phyloP scores from a whole-genome alignment of 1,284 basidiomycete species.

The Chalciporus sp. region DNA sequence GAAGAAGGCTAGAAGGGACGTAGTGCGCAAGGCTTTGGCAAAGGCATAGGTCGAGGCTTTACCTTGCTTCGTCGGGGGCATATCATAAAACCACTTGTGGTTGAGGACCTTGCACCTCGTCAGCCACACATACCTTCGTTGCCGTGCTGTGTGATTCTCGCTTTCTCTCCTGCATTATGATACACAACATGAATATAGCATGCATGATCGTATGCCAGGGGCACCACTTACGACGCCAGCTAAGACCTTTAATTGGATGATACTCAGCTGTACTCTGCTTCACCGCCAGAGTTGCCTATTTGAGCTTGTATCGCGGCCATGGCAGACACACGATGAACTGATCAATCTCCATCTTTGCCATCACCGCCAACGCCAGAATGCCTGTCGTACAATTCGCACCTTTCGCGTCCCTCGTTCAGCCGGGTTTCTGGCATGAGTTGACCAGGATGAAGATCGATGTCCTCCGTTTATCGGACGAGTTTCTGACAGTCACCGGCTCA shows the following conservation, averaged over 20 bases:
- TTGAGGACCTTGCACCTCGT: not conserved
- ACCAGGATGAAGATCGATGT: conserved; percentile 90
- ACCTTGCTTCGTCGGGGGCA: not conserved
- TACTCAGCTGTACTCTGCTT: no score
- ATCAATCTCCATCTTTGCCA: not conserved
- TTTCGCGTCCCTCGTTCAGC: conserved; percentile 84
- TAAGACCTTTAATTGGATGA: no score
- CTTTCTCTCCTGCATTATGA: conserved; percentile 1
- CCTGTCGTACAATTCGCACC: conserved; percentile 85
- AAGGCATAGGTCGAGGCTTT: conserved; percentile 32
- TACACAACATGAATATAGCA: not conserved
- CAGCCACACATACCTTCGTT: not conserved
- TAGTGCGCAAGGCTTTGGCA: conserved; percentile 64
- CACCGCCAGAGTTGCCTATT: conserved; percentile 5
- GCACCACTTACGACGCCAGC: no score
- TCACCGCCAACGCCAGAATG: conserved; percentile 33
- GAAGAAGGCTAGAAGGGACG: conserved; percentile 77
- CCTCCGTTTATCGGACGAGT: conserved; percentile 80
- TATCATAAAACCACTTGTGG: not conserved
- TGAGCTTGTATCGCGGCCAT: conserved; percentile 9
- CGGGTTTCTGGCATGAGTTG: conserved; percentile 92
- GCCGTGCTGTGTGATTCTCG: not conserved
- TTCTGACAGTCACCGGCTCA: conserved; percentile 64
- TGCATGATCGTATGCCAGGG: not conserved
- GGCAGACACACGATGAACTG: not conserved